Evolutionary conservation across 208 protist species (phyloP).

Genomic region (Jaenimonas drosophilae): DNA sequence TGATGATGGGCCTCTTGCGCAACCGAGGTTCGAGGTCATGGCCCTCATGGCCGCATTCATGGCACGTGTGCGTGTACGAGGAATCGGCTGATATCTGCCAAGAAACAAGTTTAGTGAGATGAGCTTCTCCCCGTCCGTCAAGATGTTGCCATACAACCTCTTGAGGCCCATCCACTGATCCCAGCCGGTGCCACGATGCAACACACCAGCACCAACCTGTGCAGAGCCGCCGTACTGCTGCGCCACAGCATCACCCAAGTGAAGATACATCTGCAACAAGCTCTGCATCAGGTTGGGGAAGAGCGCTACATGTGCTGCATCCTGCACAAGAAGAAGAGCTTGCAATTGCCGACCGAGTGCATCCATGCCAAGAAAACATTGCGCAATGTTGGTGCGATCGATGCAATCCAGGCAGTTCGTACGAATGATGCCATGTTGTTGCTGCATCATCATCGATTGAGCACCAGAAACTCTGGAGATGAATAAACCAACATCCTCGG

Average conservation of each 20-base stretch:
- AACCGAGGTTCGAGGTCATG: too few relatives aligned
- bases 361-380: conserved; percentile 89
- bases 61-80: neutral
- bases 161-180: conserved; percentile 82
- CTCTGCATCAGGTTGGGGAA: conserved; percentile 16
- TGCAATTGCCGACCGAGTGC: conserved; percentile 58
- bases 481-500: conserved; percentile 42
- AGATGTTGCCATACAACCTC: conserved; percentile 81
- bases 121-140: conserved; percentile 76
- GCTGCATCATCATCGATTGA: too few relatives aligned
- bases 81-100: conserved; percentile 45
- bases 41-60: too few relatives aligned
- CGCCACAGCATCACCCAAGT: conserved; percentile 73
- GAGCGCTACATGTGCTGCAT: conserved; percentile 21
- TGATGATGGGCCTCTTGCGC: too few relatives aligned
- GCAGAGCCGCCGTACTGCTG: conserved; percentile 83
- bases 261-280: conserved; percentile 76
- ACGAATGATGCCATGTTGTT: conserved; percentile 88
- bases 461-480: conserved; percentile 15
- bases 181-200: conserved; percentile 73
- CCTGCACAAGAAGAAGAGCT: conserved; percentile 27
- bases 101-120: conserved; percentile 72
- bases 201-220: conserved; percentile 77
- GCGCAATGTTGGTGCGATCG: conserved; percentile 95
- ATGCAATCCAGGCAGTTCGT: conserved; percentile 98